A percentile compares a stretch with the other conserved stretches of the same genome.
Evolutionary conservation across 2,329 filamentous ascomycete genomes (phyloP).

Genomic region (Fusarium coffeatum): DNA sequence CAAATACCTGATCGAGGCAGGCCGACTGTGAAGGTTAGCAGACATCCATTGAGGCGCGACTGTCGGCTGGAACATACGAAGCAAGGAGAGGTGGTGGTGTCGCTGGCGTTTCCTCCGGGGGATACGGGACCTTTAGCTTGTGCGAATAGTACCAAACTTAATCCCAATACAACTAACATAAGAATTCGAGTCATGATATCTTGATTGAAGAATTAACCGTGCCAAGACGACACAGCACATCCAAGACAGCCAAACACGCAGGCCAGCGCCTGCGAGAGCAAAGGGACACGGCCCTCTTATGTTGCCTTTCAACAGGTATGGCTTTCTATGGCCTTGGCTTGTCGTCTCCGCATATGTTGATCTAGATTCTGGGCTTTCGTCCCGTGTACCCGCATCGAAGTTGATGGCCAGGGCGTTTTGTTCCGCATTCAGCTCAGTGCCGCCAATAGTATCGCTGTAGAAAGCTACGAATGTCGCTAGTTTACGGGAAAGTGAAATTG

Average conservation of each 20-base stretch:
- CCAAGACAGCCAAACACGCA: background rate
- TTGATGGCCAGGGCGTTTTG: background rate
- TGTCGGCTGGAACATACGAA: background rate
- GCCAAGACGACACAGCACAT: rapidly evolving
- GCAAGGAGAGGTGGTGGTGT: background rate
- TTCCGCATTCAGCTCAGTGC: background rate
- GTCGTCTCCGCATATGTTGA: background rate
- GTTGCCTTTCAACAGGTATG: no score
- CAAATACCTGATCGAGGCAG: background rate
- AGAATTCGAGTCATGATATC: background rate
- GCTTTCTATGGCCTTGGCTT: background rate
- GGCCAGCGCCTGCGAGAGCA: no score
- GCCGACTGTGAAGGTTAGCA: background rate
- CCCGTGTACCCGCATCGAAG: background rate
- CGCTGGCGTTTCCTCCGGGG: background rate
- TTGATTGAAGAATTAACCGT: rapidly evolving
- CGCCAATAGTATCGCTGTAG: background rate
- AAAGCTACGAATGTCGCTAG: no score
- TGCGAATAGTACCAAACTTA: background rate
- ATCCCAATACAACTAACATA: background rate
- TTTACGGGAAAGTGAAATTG: background rate
- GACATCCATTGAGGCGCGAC: rapidly evolving
- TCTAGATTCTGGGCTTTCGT: background rate
- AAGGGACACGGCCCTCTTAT: no score
- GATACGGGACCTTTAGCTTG: background rate